phyloP scores from a whole-genome alignment of 257 asterid species.

The Craterostigma plantagineum region DNA sequence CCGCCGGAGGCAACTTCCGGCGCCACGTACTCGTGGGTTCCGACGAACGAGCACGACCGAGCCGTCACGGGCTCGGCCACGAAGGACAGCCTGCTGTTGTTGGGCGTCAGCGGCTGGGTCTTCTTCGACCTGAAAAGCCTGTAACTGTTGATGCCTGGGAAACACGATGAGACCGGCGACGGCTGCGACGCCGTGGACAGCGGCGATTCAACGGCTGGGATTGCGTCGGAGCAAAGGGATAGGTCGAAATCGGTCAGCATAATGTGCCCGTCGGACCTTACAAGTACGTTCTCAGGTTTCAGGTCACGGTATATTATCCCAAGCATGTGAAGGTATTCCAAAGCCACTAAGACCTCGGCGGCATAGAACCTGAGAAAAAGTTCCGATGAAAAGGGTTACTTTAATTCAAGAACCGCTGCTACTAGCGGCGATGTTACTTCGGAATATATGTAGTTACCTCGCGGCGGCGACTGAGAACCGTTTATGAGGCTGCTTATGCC shows the following conservation, averaged over 20 bases:
- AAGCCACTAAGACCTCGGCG: conserved; percentile 77
- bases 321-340: conserved; percentile 75
- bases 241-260: conserved; percentile 83
- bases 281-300: conserved; percentile 81
- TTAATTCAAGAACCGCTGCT: neutral
- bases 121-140: conserved; percentile 58
- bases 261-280: conserved; percentile 88
- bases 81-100: conserved; percentile 35
- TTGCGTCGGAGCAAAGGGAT: conserved; percentile 66
- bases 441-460: conserved; percentile 23
- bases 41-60: conserved; percentile 69
- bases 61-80: conserved; percentile 86
- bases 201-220: conserved; percentile 69
- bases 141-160: conserved; percentile 48
- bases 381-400: neutral
- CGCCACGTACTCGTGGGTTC: conserved; percentile 94
- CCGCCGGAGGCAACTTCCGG: conserved; percentile 75
- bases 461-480: conserved; percentile 82
- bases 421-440: neutral
- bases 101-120: conserved; percentile 33
- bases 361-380: conserved; percentile 48
- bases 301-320: conserved; percentile 81
- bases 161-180: conserved; percentile 27
- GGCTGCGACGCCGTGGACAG: conserved; percentile 10
- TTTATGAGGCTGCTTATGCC: conserved; percentile 83